These are phyloP conservation scores for Dothistroma septosporum DNA, from an alignment of 2,329 filamentous ascomycete species.

Conservation along the genomic window DNA sequence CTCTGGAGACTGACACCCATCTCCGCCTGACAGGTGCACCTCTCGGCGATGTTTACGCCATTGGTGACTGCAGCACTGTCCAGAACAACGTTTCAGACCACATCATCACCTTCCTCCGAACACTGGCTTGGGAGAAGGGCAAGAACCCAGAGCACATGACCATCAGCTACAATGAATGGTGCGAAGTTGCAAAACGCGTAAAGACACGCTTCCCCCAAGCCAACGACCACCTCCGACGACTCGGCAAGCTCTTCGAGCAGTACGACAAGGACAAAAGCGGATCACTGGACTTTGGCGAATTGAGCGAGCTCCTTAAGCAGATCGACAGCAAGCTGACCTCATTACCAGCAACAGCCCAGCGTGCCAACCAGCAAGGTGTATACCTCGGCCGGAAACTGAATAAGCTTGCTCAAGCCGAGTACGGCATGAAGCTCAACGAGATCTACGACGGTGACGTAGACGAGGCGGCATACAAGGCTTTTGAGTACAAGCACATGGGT, in stretches of 20 bases:
- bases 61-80: slow-evolving; percentile 92
- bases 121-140: slow-evolving; percentile 85
- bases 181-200: slow-evolving; percentile 74
- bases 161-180: slow-evolving; percentile 85
- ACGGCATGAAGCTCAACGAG: slow-evolving; percentile 73
- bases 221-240: slow-evolving; percentile 74
- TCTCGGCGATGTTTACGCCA: slow-evolving; percentile 89
- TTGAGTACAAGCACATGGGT: slow-evolving; percentile 89
- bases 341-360: slow-evolving; percentile 89
- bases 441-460: slow-evolving; percentile 86
- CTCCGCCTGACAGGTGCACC: slow-evolving; percentile 84
- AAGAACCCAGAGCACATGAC: slow-evolving; percentile 84
- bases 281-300: slow-evolving; percentile 88
- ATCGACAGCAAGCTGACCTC: slow-evolving; percentile 95
- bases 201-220: slow-evolving; percentile 90
- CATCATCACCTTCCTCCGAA: slow-evolving; percentile 83
- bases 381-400: slow-evolving; percentile 95
- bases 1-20: slow-evolving; percentile 90
- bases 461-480: slow-evolving; percentile 86
- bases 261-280: slow-evolving; percentile 93
- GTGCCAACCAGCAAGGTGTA: slow-evolving; percentile 89
- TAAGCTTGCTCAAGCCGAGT: slow-evolving; percentile 73
- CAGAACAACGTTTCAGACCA: slow-evolving; percentile 96
- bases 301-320: slow-evolving; percentile 80
- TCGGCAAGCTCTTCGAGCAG: slow-evolving; percentile 84